A percentile compares a stretch with the other conserved stretches of the same genome.
Evolutionary conservation across 2,329 filamentous ascomycete genomes (phyloP).

Genomic region (Clonostachys rosea): DNA sequence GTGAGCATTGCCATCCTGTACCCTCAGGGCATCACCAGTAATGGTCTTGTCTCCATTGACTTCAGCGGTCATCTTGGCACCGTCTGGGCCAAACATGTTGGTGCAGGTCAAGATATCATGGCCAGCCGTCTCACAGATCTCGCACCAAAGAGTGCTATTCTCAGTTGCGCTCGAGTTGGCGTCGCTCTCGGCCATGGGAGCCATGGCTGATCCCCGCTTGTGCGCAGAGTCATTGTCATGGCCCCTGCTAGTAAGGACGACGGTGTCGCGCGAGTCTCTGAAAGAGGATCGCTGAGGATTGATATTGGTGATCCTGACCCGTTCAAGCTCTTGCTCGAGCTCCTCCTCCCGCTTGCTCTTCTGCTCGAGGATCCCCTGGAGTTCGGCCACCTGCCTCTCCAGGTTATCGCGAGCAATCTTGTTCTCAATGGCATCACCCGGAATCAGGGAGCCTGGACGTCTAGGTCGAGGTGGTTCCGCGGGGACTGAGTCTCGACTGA

Average conservation of each 20-base stretch:
- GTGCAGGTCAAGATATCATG: conserved; percentile 94
- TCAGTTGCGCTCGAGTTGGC: conserved; percentile 67
- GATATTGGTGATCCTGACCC: conserved; percentile 45
- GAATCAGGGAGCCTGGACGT: conserved; percentile 23
- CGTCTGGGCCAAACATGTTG: conserved; percentile 68
- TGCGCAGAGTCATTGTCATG: conserved; percentile 38
- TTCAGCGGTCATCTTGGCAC: conserved; percentile 16
- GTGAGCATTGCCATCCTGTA: conserved; percentile 34
- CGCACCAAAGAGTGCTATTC: conserved; percentile 78
- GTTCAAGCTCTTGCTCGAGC: conserved; percentile 75
- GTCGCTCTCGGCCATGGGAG: conserved; percentile 68
- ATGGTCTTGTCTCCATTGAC: neutral
- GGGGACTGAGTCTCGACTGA: conserved; percentile 71
- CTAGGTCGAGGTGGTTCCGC: conserved; percentile 13
- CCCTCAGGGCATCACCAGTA: conserved; percentile 8
- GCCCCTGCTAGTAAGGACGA: conserved; percentile 48
- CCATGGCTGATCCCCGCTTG: conserved; percentile 50
- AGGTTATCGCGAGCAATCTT: conserved; percentile 54
- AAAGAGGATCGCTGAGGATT: conserved; percentile 45
- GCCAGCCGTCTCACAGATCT: conserved; percentile 88
- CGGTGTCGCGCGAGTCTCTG: conserved; percentile 63
- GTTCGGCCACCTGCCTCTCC: conserved; percentile 75
- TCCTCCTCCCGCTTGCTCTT: conserved; percentile 77
- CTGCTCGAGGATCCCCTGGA: conserved; percentile 67
- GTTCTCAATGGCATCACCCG: conserved; percentile 18